Conservation (phyloP, 2,329 filamentous ascomycete genomes). For the Diplodia mutila region DNA sequence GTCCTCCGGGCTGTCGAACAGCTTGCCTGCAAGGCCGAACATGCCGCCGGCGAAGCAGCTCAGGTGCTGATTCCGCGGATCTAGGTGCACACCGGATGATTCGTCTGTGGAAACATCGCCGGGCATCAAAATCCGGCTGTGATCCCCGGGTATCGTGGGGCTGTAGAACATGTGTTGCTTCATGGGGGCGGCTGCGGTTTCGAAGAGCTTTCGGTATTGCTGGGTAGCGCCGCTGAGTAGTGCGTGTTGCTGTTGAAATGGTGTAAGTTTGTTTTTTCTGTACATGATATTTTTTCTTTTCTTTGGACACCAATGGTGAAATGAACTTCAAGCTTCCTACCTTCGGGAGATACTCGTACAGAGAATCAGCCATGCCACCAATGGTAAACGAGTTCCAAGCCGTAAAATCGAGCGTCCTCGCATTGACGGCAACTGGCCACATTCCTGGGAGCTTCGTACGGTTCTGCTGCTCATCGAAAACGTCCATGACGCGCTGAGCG, state of each 20-base stretch:
- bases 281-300: no score
- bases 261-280: not conserved
- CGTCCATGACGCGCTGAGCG: constrained; percentile 40
- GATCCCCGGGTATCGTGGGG: constrained; percentile 37
- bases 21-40: constrained; percentile 62
- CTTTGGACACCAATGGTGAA: no score
- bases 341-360: constrained; percentile 57
- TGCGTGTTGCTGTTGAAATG: constrained; percentile 40
- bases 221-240: constrained; percentile 48
- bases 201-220: constrained; percentile 61
- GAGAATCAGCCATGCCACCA: constrained; percentile 51
- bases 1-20: constrained; percentile 58
- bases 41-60: constrained; percentile 65
- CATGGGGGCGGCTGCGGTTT: constrained; percentile 50
- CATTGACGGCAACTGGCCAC: constrained; percentile 43
- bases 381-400: constrained; percentile 32
- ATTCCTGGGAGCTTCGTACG: constrained; percentile 44
- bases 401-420: constrained; percentile 25
- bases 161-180: constrained; percentile 55
- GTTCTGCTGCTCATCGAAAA: constrained; percentile 40
- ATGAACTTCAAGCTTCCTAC: constrained; percentile 25
- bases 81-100: not conserved
- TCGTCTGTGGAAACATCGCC: constrained; percentile 39
- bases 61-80: constrained; percentile 44
- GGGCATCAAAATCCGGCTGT: constrained; percentile 34